phyloP scores from a whole-genome alignment of 2,329 filamentous ascomycete genomes.

The Sporothrix pseudoabietina region DNA sequence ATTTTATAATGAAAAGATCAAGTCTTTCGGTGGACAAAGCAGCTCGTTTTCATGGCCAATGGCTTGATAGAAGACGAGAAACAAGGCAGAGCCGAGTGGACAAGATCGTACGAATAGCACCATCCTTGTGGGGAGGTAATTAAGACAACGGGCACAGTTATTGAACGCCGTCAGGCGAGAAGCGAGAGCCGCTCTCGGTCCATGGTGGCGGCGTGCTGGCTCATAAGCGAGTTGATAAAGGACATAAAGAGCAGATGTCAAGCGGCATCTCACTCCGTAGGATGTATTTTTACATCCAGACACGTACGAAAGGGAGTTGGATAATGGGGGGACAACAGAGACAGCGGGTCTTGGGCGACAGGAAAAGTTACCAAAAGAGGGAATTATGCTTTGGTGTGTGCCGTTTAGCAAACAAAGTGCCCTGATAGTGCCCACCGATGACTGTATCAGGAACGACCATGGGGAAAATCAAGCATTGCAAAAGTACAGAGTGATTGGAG shows the following conservation, averaged over 20 bases:
- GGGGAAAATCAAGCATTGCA: not conserved
- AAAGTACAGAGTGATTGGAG: not conserved
- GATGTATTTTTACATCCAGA: not conserved
- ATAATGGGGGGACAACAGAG: not conserved
- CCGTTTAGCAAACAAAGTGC: not conserved
- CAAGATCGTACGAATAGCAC: not conserved
- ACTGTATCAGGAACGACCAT: not conserved
- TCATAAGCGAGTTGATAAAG: not conserved
- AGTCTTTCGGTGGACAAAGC: not conserved
- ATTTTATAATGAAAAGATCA: not conserved
- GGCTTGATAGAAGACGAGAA: not conserved
- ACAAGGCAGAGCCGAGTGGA: not conserved
- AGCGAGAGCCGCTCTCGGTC: not conserved
- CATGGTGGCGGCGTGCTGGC: not conserved
- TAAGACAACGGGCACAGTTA: conserved; percentile 18
- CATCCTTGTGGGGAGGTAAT: not conserved
- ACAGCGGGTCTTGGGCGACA: not conserved
- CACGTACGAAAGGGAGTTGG: not conserved
- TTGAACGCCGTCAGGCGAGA: conserved; percentile 26
- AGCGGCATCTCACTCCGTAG: not conserved
- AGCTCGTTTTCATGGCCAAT: not conserved
- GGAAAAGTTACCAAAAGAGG: not conserved
- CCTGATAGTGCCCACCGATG: not conserved
- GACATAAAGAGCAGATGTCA: not conserved
- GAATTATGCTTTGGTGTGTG: not conserved